Evolutionary conservation across 2,329 filamentous ascomycete species (phyloP), one percentile per base, ranked within the genome.

Genomic region (Fusarium sp.): DNA sequence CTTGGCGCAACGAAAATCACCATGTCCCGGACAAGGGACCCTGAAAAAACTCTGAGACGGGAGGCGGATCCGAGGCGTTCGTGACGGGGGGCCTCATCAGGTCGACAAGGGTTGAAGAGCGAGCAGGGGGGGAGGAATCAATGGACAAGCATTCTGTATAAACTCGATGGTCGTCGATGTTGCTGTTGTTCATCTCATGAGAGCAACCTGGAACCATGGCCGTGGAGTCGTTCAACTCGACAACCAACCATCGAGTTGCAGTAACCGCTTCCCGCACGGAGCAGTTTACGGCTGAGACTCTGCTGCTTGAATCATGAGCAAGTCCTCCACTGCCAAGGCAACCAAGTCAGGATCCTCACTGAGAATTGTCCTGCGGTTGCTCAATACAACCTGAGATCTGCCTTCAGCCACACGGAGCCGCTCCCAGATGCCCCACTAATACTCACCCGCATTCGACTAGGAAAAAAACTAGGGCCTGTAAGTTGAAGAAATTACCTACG

Each of bases 31-130:
- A 48, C 54, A 47, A 61, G 62, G 67, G 62, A 55, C 67, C 67
- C 51, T 57, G 58, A 58, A 59, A 39, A 34, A 16, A 39, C 10
- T 48, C 41, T 31, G 16, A 41, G 55, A 56, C 70, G 62, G 65
- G 67, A 66, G 44, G 70, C 65, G 71, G 68, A 71, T 74, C 72
- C 72, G 72, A 70, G 70, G 68, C 52, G 68, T 73, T 74, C 70
- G 55, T 68, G 60, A 65, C 63, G 56, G 70, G 66, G 70, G 66
- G 68, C 58, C 66, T 69, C 66, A 36, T 27, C 36, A 36, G 39
- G n/a, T 37, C 31, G 30, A 34, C 50, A 53, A 39, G 50, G 50
- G 18, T 34, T 23, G 46, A 48, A 34, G 15, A 48, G 46, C 3
- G 23, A 23, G 23, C 23, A 23, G 23, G 23, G 23, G 23, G 23